Evolutionary conservation across 345 rosid species (phyloP), one percentile per base, ranked within the genome.

Genomic region (Boechera stricta): DNA sequence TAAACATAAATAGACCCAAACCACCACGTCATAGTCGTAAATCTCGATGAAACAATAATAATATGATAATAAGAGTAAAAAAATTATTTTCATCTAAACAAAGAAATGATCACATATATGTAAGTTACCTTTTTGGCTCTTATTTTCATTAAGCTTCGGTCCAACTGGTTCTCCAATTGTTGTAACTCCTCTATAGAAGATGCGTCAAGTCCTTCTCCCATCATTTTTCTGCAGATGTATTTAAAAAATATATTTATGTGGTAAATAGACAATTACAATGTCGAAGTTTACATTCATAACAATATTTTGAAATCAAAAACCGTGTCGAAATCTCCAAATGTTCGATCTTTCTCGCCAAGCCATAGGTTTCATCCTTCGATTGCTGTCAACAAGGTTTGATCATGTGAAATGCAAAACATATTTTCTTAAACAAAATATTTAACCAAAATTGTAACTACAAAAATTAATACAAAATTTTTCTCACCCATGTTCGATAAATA

Each of bases 41-140:
- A 64, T 13, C 29, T 54, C 57, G 47, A 74, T 11, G 11, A 44
- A 42, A 54, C n/a, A 31, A 45, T 3, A 12, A 49, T 3, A 11
- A 39, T 21, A 47, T 9, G 58, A 12, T 59, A n/a, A 69, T 26
- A 53, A 16, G 28, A 13, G 5, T 15, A 15, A 6, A 61, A 10
- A 3, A 13, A 49, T n/a, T 21, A 21, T 41, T 28, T 57, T n/a
- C 36, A 48, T 67, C 12, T 55, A 31, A 2, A 24, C 15, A 21
- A 51, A 8, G 13, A 62, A 70, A 53, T 53, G 28, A 62, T 11
- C 44, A 32, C 4, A 38, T 45, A 15, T 55, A 13, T 10, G 8
- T 33, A 18, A 64, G 12, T 61, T 77, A 92, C 97, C 98, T 92
- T 92, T 87, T 82, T 89, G 28, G 89, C 89, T 86, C 97, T 85